Base-by-base conservation (phyloP, 805 yeast genomes). In the Metschnikowia gelsemii region DNA sequence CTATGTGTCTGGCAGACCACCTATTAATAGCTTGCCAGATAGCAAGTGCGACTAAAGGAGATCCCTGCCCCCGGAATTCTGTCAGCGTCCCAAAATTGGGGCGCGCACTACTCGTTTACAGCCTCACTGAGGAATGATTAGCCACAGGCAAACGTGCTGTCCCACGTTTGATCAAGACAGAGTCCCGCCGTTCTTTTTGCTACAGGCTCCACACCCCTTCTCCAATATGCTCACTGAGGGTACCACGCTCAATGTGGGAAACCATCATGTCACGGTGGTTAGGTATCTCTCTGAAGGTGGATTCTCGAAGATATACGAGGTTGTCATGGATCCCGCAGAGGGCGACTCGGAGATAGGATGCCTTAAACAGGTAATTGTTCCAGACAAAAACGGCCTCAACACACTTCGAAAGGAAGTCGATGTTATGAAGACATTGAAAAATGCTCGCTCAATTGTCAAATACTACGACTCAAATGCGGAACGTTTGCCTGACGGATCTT, bases 391-490 rank as follows among this genome's bases (percentile, higher is more conserved):
- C 20, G 89, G 89, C 1, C 66, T 86, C 50, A 75, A 75, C 50
- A 76, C 75, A 44, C 66, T 86, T 53, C 60, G 91, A 16, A 80
- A 78, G 42, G 95, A 86, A 58, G 93, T 86, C 12, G 89, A 83
- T 35, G 87, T 84, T 2, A 86, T 86, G 93, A 76, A 84, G 54
- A 68, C 75, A 38, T 61, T 86, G 40, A 66, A 76, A 16, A 69
- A 73, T 12, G 76, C 80, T 32, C 65, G 78, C 20, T 73, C 76
- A 49, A 79, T 84, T 38, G 93, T 85, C 21, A 73, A 72, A 45
- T 84, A 84, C 55, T 82, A 73, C 52, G 95, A 86, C 58, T 83
- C 90, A 2, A 82, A 84, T 57, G 93, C 95, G 1, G 79, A 83
- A 31, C 68, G 87, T 41, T 56, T 77, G 22, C 68, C 65, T 2